Conservation (phyloP, 1,284 basidiomycete species). For the Exobasidium cylindrosporum region DNA sequence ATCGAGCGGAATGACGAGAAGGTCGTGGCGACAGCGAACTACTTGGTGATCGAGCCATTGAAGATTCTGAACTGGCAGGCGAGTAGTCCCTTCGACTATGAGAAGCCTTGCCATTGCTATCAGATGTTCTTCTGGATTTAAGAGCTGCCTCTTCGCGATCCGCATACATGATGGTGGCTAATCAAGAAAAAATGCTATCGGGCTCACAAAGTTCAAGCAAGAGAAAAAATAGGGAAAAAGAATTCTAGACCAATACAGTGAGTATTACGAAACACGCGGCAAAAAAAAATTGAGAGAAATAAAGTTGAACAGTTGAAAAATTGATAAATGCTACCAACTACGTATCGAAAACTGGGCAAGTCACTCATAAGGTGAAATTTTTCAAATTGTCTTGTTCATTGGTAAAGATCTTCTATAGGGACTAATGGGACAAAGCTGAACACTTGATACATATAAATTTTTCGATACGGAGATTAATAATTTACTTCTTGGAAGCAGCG, state of each 20-base stretch:
- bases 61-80: neutral
- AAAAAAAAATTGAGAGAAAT: too few relatives aligned
- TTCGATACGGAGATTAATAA: neutral
- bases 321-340: too few relatives aligned
- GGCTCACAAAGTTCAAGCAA: too few relatives aligned
- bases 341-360: too few relatives aligned
- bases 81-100: neutral
- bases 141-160: constrained; percentile 42
- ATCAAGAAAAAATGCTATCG: neutral
- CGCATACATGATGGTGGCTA: constrained; percentile 34
- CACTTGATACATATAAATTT: neutral
- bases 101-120: neutral
- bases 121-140: constrained; percentile 3
- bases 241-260: too few relatives aligned
- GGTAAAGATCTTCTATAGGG: too few relatives aligned
- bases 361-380: too few relatives aligned
- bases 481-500: constrained; percentile 1
- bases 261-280: too few relatives aligned
- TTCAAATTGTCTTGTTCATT: too few relatives aligned
- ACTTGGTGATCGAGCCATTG: constrained; percentile 1
- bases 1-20: constrained; percentile 1
- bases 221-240: too few relatives aligned
- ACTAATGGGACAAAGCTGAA: too few relatives aligned
- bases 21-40: neutral
- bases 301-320: too few relatives aligned